Conservation (phyloP, 73 alveolate species). For the Paramecium sonneborni region DNA sequence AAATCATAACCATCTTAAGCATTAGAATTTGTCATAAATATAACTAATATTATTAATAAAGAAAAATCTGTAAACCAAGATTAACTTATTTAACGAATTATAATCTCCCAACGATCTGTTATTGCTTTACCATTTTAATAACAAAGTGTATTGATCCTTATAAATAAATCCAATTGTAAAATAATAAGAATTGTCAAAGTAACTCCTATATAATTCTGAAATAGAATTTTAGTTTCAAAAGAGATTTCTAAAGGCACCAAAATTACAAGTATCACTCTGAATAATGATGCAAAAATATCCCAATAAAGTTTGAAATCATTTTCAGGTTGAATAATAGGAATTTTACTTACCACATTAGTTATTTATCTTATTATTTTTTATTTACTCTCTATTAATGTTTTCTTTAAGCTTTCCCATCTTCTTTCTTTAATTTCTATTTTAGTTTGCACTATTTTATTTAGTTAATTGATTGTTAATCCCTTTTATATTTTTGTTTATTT, state of each 20-base stretch:
- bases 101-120: conserved; percentile 5
- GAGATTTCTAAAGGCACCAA: conserved; percentile 4
- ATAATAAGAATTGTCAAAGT: not conserved
- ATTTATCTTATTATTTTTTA: not conserved
- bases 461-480: not conserved
- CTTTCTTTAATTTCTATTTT: not conserved
- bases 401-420: not conserved
- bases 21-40: not conserved
- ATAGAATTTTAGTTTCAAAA: not conserved
- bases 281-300: conserved; percentile 1
- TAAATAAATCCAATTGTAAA: not conserved
- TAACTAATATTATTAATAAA: not conserved
- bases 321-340: conserved; percentile 34
- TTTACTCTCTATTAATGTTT: not conserved
- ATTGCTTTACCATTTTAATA: conserved; percentile 11
- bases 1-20: not conserved
- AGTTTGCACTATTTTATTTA: not conserved
- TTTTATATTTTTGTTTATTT: not conserved
- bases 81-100: not conserved
- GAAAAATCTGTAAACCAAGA: not conserved
- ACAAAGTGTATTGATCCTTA: conserved; percentile 2
- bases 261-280: not conserved
- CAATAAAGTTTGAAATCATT: not conserved
- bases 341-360: not conserved
- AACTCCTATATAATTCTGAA: not conserved